phyloP scores from a whole-genome alignment of 768 basidiomycete genomes.

The Coprinellus aureogranulatus region DNA sequence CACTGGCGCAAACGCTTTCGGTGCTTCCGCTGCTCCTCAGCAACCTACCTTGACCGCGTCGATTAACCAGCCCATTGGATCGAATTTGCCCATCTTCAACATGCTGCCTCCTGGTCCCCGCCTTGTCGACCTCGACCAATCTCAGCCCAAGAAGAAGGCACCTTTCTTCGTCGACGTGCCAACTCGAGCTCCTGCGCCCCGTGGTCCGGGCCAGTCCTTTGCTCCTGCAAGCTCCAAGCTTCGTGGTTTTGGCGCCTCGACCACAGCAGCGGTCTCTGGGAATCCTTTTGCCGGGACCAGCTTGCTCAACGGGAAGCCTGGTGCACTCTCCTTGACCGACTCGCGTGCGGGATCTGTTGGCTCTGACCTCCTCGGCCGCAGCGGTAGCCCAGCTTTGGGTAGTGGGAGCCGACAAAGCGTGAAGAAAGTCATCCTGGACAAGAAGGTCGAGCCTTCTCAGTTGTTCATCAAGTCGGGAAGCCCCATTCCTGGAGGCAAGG shows the following conservation, averaged over 20 bases:
- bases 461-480: slow-evolving; percentile 55
- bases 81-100: slow-evolving; percentile 70
- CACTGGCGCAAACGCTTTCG: slow-evolving; percentile 34
- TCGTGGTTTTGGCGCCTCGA: slow-evolving; percentile 63
- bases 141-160: slow-evolving; percentile 69
- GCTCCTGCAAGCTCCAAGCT: slow-evolving; percentile 66
- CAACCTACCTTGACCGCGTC: slow-evolving; percentile 76
- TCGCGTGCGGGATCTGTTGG: slow-evolving; percentile 38
- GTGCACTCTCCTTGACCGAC: slow-evolving; percentile 55
- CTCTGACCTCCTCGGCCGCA: slow-evolving; percentile 63
- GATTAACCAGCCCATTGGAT: slow-evolving; percentile 80
- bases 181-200: slow-evolving; percentile 66
- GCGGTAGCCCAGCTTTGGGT: slow-evolving; percentile 63
- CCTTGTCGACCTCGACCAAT: slow-evolving; percentile 55
- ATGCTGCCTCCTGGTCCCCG: slow-evolving; percentile 73
- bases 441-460: slow-evolving; percentile 74
- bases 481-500: slow-evolving; percentile 48
- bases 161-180: slow-evolving; percentile 77
- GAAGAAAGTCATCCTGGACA: slow-evolving; percentile 89
- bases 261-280: slow-evolving; percentile 23
- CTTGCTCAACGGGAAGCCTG: slow-evolving; percentile 55
- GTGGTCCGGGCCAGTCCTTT: slow-evolving; percentile 57
- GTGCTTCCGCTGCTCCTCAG: slow-evolving; percentile 37
- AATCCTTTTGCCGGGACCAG: slow-evolving; percentile 34
- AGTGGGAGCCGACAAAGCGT: slow-evolving; percentile 76